Evolutionary conservation across 2,329 filamentous ascomycete species (phyloP), one percentile per base, ranked within the genome.

Genomic region (Fusarium marasasianum): DNA sequence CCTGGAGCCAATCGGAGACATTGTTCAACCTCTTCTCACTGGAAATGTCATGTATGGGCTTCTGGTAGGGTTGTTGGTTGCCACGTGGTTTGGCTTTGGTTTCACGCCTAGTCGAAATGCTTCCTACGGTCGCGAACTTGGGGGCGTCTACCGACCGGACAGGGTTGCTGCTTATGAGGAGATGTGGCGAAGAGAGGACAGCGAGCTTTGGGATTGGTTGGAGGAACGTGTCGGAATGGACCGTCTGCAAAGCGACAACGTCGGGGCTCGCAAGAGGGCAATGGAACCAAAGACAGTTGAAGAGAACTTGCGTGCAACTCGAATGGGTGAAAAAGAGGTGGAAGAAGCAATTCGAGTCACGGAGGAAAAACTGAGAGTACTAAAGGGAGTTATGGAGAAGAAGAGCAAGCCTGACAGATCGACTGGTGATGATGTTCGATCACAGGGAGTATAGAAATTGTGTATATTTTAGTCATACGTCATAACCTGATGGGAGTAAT

Each of bases 181-280:
- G 83, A 93, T 98, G 79, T 99, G 96, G 95, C 88, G 91, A 41
- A 87, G 90, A 45, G 94, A 98, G 81, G 95, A 98, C 80, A 94
- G 90, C 74, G 94, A 96, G 77, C 85, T 98, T 15, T 98, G 95
- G 95, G 92, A 94, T 66, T 98, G 95, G 95, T 85, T 98, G 9
- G 95, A 98, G 81, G 94, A 97, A 77, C 89, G 95, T 24, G 91
- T 94, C 4, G 93, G 94, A 5, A 85, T 96, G 80, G 92, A 94
- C 63, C 86, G 85, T 66, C 83, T 88, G 73, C 83, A 81, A 74
- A 70, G 75, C 29, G 86, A 84, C n/a, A 66, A 75, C 29, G 29
- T 67, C 14, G 75, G 68, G 35, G 62, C 65, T 12, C 85, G 87
- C 51, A 87, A 89, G 75, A 85, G 82, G 71, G 84, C 84, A 20